Evolutionary conservation across 176 grass and related monocot species (phyloP).

Genomic region (Coix lacrymajobi): DNA sequence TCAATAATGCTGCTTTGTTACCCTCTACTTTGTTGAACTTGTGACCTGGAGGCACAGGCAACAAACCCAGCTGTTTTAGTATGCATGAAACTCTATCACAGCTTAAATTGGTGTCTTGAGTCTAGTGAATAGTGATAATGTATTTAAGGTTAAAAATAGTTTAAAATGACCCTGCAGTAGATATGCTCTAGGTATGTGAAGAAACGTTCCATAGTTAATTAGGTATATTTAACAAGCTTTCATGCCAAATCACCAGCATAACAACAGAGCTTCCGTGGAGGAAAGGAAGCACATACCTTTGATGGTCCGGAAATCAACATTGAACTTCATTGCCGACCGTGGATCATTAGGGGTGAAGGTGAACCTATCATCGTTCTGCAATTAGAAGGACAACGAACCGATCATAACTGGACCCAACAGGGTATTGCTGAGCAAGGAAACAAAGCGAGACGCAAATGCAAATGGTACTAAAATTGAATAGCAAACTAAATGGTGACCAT

Average conservation of each 20-base stretch:
- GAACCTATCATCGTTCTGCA: conserved; percentile 75
- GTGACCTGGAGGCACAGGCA: conserved; percentile 51
- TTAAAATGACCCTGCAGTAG: neutral
- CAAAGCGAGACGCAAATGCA: neutral
- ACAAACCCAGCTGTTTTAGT: neutral
- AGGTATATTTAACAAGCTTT: neutral
- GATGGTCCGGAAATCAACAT: conserved; percentile 74
- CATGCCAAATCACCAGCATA: neutral
- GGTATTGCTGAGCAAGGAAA: neutral
- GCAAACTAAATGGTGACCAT: neutral
- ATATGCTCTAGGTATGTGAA: neutral
- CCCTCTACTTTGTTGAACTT: conserved; percentile 95
- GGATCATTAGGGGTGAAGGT: conserved; percentile 74
- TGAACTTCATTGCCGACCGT: conserved; percentile 82
- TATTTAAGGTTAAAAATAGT: neutral
- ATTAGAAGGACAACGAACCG: conserved; percentile 11
- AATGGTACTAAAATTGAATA: neutral
- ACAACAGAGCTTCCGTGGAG: neutral
- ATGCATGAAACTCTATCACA: neutral
- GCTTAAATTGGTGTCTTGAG: neutral
- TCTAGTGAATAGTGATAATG: neutral
- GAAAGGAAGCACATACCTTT: conserved; percentile 43
- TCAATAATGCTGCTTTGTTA: conserved; percentile 78
- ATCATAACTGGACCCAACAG: neutral
- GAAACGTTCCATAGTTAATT: neutral